These are phyloP conservation scores for Cicer bijugum DNA, from an alignment of 306 rosid species.

Conservation along the genomic window DNA sequence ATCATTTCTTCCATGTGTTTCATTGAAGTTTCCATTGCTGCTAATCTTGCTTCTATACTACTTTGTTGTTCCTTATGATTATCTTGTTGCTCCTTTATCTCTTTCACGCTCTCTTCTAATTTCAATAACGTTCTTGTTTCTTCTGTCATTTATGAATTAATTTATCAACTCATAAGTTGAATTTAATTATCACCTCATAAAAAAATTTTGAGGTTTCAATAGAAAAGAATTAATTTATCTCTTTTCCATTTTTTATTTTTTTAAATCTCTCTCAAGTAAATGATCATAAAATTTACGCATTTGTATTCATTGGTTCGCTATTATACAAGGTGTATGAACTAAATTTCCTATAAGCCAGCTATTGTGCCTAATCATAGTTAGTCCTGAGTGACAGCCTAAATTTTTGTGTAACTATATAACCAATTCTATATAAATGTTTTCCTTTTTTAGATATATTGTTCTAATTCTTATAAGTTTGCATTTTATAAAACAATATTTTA, in stretches of 20 bases:
- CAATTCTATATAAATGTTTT: background rate
- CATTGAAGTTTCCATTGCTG: slow-evolving; percentile 32
- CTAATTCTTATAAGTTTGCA: too few species aligned
- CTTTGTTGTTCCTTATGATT: slow-evolving; percentile 1
- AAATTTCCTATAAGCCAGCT: slow-evolving; percentile 4
- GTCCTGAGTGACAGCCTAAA: background rate
- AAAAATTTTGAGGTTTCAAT: background rate
- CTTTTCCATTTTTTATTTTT: background rate
- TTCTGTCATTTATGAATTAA: background rate
- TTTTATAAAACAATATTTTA: too few species aligned
- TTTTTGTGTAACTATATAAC: too few species aligned
- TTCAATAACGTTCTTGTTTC: background rate
- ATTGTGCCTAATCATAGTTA: background rate
- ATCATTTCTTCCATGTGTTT: slow-evolving; percentile 38
- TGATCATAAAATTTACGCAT: background rate
- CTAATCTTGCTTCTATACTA: slow-evolving; percentile 8
- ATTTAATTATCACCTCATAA: too few species aligned
- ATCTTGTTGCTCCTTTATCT: slow-evolving; percentile 3
- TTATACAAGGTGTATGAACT: slow-evolving; percentile 5
- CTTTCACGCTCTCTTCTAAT: slow-evolving; percentile 1
- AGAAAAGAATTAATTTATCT: background rate
- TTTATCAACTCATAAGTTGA: background rate
- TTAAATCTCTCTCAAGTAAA: background rate
- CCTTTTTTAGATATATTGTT: background rate
- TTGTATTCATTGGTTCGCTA: background rate